A percentile compares a stretch with the other conserved stretches of the same genome.
phyloP scores from a whole-genome alignment of 345 rosid species.

The Firmiana major region DNA sequence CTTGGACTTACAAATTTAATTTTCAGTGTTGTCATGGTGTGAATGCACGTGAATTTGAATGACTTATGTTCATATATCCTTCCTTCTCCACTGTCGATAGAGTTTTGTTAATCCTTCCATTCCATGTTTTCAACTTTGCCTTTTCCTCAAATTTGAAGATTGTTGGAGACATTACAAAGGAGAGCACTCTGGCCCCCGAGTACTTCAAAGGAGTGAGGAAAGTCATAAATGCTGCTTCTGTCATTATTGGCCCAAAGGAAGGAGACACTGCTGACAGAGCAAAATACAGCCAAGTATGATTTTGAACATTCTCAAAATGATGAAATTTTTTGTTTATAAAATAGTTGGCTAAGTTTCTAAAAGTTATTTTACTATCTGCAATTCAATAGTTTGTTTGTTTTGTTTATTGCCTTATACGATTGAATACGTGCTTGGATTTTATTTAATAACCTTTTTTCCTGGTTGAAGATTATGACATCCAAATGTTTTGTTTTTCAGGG shows the following conservation, averaged over 20 bases:
- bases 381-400: neutral
- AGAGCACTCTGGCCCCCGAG: conserved; percentile 53
- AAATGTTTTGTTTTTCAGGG: conserved; percentile 53
- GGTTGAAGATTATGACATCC: conserved; percentile 18
- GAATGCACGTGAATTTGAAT: neutral
- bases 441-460: neutral
- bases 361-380: neutral
- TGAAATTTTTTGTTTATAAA: neutral
- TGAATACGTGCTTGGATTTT: neutral
- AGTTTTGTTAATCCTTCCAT: neutral
- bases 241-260: conserved; percentile 96
- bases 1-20: neutral
- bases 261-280: conserved; percentile 97
- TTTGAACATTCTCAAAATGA: neutral
- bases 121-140: conserved; percentile 5
- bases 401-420: neutral
- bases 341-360: neutral
- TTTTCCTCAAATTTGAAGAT: conserved; percentile 36
- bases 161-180: conserved; percentile 80
- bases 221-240: conserved; percentile 82
- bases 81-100: neutral
- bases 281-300: conserved; percentile 76
- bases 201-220: conserved; percentile 83
- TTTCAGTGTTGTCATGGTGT: neutral
- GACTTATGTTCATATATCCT: neutral